These are phyloP conservation scores for Pseudoturritis turrita DNA, from an alignment of 345 rosid genomes.

Conservation along the genomic window DNA sequence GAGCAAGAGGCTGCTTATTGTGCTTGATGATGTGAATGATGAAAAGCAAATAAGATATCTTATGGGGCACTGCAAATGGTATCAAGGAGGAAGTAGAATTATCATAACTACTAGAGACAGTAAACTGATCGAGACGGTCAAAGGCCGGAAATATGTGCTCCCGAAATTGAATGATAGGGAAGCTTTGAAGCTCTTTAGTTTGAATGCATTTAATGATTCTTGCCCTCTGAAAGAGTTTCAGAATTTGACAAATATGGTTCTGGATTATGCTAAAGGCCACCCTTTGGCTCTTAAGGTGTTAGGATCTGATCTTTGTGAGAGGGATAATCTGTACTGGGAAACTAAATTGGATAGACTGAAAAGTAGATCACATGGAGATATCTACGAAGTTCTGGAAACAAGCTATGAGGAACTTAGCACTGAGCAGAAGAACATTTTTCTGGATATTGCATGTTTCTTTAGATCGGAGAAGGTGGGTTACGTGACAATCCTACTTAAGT, in stretches of 20 bases:
- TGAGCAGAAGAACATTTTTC: constrained; percentile 33
- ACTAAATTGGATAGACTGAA: constrained; percentile 19
- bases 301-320: constrained; percentile 27
- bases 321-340: constrained; percentile 23
- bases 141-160: constrained; percentile 25
- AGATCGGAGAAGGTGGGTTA: constrained; percentile 8
- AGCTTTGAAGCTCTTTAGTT: constrained; percentile 31
- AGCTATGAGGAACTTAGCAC: constrained; percentile 40
- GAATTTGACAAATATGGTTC: constrained; percentile 20
- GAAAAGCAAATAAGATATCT: constrained; percentile 12
- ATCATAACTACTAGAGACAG: constrained; percentile 34
- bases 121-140: constrained; percentile 22
- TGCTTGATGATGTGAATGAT: constrained; percentile 35
- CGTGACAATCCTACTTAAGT: constrained; percentile 19
- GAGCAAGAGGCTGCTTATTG: constrained; percentile 30
- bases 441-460: constrained; percentile 48
- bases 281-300: constrained; percentile 44
- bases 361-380: constrained; percentile 21
- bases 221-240: neutral
- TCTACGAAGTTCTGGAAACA: constrained; percentile 24
- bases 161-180: constrained; percentile 17
- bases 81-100: constrained; percentile 31
- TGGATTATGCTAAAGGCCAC: constrained; percentile 34
- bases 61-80: constrained; percentile 23
- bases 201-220: constrained; percentile 16